A percentile compares a stretch with the other conserved stretches of the same genome.
Evolutionary conservation across 106 monocot genomes (phyloP).

Genomic region (Platanthera guangdongensis): DNA sequence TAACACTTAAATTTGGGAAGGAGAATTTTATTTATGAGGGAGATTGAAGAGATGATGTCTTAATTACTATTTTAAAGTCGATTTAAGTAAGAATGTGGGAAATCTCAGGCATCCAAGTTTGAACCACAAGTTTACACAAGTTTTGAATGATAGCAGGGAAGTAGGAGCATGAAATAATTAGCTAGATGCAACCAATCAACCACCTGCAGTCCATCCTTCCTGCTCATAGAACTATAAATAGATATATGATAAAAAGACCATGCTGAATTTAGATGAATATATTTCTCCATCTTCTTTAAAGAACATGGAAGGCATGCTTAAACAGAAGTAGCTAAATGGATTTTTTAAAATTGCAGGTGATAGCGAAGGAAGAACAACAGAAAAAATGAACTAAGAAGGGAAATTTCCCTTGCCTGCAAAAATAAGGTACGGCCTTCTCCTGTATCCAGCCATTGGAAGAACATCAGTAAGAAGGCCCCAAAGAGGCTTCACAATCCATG

Average conservation of each 20-base stretch:
- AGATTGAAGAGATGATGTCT: too few relatives aligned
- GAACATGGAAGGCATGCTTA: background rate
- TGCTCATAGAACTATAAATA: background rate
- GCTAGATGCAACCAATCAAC: background rate
- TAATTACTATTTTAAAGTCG: too few relatives aligned
- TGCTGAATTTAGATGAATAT: background rate
- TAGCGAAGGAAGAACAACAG: background rate
- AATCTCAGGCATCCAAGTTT: too few relatives aligned
- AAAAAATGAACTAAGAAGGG: background rate
- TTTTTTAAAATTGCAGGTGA: background rate
- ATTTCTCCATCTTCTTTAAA: background rate
- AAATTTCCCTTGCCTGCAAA: slow-evolving; percentile 39
- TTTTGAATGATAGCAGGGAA: background rate
- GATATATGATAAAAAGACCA: background rate
- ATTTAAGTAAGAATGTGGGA: too few relatives aligned
- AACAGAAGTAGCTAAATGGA: background rate
- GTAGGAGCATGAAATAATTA: background rate
- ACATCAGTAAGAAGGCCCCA: slow-evolving; percentile 89
- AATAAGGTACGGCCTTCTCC: slow-evolving; percentile 68
- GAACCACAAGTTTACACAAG: too few relatives aligned
- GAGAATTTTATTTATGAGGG: too few relatives aligned
- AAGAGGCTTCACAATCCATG: slow-evolving; percentile 88
- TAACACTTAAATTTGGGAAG: too few relatives aligned
- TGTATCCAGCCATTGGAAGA: slow-evolving; percentile 65
- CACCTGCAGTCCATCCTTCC: background rate